phyloP scores from a whole-genome alignment of 1,284 basidiomycete genomes.

The Ustilago sp. region DNA sequence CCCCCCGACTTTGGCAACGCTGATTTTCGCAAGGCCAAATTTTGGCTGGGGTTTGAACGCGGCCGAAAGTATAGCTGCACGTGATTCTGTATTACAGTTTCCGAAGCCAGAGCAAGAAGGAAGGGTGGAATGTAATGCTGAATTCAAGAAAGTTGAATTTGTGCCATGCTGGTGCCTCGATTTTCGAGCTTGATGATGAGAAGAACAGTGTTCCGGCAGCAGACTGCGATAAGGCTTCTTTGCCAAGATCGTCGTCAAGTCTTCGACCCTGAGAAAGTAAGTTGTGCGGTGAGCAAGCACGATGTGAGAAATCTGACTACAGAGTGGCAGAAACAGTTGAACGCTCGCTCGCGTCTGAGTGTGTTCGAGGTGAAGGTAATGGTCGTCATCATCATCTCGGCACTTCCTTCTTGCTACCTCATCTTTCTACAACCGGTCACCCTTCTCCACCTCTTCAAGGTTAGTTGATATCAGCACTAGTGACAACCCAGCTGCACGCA shows the following conservation, averaged over 20 bases:
- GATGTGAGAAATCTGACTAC: neutral
- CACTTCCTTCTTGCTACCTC: constrained; percentile 26
- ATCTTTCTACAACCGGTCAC: constrained; percentile 51
- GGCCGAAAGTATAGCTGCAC: no score
- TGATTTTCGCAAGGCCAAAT: no score
- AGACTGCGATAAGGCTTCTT: neutral
- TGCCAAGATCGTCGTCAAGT: no score
- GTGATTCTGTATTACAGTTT: neutral
- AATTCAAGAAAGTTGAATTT: constrained; percentile 7
- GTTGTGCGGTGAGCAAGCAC: neutral
- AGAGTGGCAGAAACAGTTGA: neutral
- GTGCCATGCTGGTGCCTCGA: constrained; percentile 19
- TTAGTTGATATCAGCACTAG: constrained; percentile 31
- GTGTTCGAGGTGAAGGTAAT: neutral
- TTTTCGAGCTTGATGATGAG: neutral
- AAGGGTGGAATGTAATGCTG: no score
- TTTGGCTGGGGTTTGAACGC: no score
- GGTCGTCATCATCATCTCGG: constrained; percentile 17
- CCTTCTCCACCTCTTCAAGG: constrained; percentile 48
- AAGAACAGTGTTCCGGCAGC: constrained; percentile 11
- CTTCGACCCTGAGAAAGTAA: neutral
- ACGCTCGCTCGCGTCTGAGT: neutral
- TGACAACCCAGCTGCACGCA: constrained; percentile 9
- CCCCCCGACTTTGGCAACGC: no score
- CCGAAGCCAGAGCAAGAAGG: no score